A percentile compares a stretch with the other conserved stretches of the same genome.
Conservation (phyloP, 345 rosid species). For the Isatis tinctoria region DNA sequence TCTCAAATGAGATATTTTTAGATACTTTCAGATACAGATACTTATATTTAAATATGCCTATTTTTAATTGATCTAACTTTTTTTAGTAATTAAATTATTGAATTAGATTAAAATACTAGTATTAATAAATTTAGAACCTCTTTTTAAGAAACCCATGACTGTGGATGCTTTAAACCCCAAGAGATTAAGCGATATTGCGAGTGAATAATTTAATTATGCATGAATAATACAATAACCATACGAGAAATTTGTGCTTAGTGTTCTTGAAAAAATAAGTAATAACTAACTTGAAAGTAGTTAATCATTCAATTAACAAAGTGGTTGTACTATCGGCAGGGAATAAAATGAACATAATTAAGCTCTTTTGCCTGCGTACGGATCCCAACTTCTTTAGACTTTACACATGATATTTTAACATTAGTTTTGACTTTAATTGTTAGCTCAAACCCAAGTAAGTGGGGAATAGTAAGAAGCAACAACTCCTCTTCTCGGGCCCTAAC, state of each 20-base stretch:
- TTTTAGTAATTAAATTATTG: no score
- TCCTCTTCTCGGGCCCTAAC: slow-evolving; percentile 23
- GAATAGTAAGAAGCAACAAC: slow-evolving; percentile 27
- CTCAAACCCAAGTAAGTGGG: slow-evolving; percentile 16
- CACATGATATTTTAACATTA: background rate
- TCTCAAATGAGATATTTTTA: no score
- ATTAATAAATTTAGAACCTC: no score
- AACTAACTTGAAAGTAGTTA: background rate
- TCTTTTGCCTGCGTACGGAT: background rate
- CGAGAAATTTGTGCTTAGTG: background rate
- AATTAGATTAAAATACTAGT: no score
- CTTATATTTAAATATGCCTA: no score
- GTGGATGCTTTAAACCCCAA: no score
- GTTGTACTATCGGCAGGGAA: background rate
- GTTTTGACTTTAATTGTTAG: slow-evolving; percentile 2
- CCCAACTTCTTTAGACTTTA: slow-evolving; percentile 15
- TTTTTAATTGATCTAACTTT: no score
- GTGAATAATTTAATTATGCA: background rate
- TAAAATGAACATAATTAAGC: background rate
- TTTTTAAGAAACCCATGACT: no score
- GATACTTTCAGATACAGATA: no score
- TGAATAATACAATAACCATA: background rate
- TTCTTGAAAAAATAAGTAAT: background rate
- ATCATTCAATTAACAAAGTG: background rate
- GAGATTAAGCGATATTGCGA: background rate